Conservation (phyloP, 768 basidiomycete species). For the Russula brevipes region DNA sequence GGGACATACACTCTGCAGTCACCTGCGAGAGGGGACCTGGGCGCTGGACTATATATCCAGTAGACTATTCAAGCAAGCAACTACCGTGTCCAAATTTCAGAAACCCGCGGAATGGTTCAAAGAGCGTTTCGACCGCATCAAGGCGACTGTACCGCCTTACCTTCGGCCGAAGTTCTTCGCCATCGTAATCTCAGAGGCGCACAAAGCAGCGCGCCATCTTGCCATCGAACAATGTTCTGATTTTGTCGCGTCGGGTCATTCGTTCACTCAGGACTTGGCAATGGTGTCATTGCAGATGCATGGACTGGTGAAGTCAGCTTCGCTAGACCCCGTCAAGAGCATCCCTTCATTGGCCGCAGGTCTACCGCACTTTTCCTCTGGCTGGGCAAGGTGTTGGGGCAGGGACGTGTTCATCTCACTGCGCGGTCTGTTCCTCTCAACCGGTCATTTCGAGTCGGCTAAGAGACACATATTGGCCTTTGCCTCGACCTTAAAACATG, state of each 20-base stretch:
- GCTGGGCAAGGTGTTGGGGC: conserved; percentile 98
- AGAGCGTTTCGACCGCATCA: conserved; percentile 81
- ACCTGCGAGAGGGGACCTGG: conserved; percentile 87
- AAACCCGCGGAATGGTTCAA: conserved; percentile 79
- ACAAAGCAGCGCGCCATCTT: conserved; percentile 81
- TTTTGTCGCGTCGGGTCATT: conserved; percentile 78
- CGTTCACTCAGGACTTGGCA: conserved; percentile 87
- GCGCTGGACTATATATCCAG: conserved; percentile 81
- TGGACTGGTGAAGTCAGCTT: conserved; percentile 85
- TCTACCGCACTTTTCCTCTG: conserved; percentile 85
- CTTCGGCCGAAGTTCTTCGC: conserved; percentile 96
- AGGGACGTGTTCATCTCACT: conserved; percentile 92
- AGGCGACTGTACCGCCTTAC: conserved; percentile 69
- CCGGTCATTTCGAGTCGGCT: conserved; percentile 82
- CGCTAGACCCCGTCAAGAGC: conserved; percentile 63
- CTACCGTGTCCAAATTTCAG: conserved; percentile 54
- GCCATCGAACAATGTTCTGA: conserved; percentile 86
- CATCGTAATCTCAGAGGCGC: conserved; percentile 82
- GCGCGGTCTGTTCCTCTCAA: conserved; percentile 88
- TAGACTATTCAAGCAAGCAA: conserved; percentile 63
- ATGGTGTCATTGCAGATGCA: conserved; percentile 86
- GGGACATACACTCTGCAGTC: conserved; percentile 84
- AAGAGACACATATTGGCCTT: conserved; percentile 90
- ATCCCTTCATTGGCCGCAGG: conserved; percentile 90
- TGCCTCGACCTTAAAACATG: conserved; percentile 89